Evolutionary conservation across 2,329 filamentous ascomycete species (phyloP).

Genomic region (Aspergillus sp.): DNA sequence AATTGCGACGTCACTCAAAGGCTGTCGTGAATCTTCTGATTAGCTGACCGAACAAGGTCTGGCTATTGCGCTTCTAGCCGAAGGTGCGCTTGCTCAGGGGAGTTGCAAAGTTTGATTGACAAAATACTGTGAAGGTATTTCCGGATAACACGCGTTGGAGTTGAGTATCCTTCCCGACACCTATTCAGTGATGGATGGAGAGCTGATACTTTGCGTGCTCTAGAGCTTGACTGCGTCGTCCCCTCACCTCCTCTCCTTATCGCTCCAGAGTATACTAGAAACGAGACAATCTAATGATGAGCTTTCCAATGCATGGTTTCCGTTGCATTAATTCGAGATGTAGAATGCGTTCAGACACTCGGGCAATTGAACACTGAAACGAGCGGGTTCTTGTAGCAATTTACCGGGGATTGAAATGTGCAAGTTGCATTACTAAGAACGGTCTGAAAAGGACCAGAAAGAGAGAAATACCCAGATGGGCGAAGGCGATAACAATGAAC

Average conservation of each 20-base stretch:
- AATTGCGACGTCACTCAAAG: not conserved
- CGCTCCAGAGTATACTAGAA: constrained; percentile 5
- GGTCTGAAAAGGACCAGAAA: not conserved
- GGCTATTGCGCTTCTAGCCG: not conserved
- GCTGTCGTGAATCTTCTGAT: not conserved
- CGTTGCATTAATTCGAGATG: not conserved
- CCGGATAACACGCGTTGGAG: not conserved
- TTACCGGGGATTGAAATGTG: not conserved
- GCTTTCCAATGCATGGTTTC: constrained; percentile 8
- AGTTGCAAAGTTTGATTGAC: not conserved
- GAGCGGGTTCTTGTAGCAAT: not conserved
- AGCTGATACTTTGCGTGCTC: not conserved
- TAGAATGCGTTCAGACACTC: not conserved
- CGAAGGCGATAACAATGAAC: not conserved
- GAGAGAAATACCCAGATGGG: not conserved
- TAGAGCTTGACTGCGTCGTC: not conserved
- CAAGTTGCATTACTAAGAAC: not conserved
- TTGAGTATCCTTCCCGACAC: not conserved
- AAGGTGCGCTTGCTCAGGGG: not conserved
- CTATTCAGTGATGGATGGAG: not conserved
- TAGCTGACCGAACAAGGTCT: not conserved
- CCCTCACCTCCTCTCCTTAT: constrained; percentile 1
- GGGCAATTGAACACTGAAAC: not conserved
- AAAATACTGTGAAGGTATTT: not conserved
- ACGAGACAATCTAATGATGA: not conserved